phyloP scores from a whole-genome alignment of 2,329 filamentous ascomycete genomes.

The Pseudophaeomoniella oleicola region DNA sequence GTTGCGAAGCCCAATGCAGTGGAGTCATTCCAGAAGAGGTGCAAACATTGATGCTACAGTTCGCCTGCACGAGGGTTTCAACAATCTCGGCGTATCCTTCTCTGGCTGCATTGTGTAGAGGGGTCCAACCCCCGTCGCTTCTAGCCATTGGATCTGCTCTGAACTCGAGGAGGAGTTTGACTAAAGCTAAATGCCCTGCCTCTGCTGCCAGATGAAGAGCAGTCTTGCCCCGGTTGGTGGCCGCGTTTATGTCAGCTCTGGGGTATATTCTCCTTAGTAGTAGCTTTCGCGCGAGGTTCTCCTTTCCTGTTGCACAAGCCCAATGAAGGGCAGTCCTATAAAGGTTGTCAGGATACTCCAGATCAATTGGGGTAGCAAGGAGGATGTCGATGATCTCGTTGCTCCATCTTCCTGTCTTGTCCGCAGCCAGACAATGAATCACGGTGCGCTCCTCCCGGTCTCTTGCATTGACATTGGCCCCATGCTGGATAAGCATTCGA shows the following conservation, averaged over 20 bases:
- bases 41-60: constrained; percentile 19
- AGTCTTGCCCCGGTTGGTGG: constrained; percentile 27
- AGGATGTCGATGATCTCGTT: constrained; percentile 28
- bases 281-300: constrained; percentile 33
- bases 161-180: constrained; percentile 15
- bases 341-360: constrained; percentile 30
- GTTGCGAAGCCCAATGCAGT: constrained; percentile 24
- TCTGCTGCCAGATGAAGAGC: constrained; percentile 36
- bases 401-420: constrained; percentile 28
- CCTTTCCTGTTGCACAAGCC: constrained; percentile 43
- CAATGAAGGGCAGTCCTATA: constrained; percentile 41
- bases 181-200: constrained; percentile 23
- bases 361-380: constrained; percentile 21
- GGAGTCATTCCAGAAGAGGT: constrained; percentile 22
- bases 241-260: constrained; percentile 25
- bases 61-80: constrained; percentile 23
- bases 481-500: constrained; percentile 12
- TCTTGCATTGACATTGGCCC: constrained; percentile 20
- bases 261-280: constrained; percentile 13
- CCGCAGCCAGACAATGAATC: constrained; percentile 27
- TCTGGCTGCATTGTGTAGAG: constrained; percentile 38
- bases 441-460: constrained; percentile 18
- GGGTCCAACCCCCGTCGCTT: constrained; percentile 37
- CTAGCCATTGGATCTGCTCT: constrained; percentile 31
- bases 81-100: constrained; percentile 31